A percentile compares a stretch with the other conserved stretches of the same genome.
Evolutionary conservation across 768 basidiomycete species (phyloP).

Genomic region (Leccinum boreale): DNA sequence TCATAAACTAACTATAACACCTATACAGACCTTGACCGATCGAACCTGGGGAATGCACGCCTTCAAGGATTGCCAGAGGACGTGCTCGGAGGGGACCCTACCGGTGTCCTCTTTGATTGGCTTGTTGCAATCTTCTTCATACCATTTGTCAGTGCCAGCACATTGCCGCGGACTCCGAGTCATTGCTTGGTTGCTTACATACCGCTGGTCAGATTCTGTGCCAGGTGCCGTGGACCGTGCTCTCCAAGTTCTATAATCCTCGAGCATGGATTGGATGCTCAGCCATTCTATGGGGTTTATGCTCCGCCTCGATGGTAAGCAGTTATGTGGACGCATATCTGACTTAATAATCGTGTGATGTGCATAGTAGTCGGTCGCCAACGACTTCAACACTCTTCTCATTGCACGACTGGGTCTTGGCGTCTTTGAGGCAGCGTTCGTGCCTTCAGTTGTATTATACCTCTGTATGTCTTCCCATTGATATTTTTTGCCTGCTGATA

Average conservation of each 20-base stretch:
- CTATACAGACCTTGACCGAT: conserved; percentile 57
- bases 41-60: conserved; percentile 77
- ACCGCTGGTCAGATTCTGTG: conserved; percentile 52
- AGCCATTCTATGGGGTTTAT: conserved; percentile 70
- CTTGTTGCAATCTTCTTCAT: conserved; percentile 75
- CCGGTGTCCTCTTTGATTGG: conserved; percentile 74
- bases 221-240: conserved; percentile 65
- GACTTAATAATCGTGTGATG: not conserved
- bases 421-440: conserved; percentile 36
- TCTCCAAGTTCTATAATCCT: conserved; percentile 68
- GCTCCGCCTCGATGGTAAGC: conserved; percentile 66
- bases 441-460: conserved; percentile 32
- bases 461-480: conserved; percentile 16
- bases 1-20: not conserved
- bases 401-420: conserved; percentile 31
- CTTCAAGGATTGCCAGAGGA: conserved; percentile 68
- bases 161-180: not conserved
- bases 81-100: conserved; percentile 62
- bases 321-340: not conserved
- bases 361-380: conserved; percentile 25
- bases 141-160: conserved; percentile 55
- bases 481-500: conserved; percentile 14
- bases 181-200: not conserved
- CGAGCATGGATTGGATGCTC: conserved; percentile 65
- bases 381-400: conserved; percentile 27